Conservation (phyloP, 345 rosid species). For the Eucalyptus victrix region DNA sequence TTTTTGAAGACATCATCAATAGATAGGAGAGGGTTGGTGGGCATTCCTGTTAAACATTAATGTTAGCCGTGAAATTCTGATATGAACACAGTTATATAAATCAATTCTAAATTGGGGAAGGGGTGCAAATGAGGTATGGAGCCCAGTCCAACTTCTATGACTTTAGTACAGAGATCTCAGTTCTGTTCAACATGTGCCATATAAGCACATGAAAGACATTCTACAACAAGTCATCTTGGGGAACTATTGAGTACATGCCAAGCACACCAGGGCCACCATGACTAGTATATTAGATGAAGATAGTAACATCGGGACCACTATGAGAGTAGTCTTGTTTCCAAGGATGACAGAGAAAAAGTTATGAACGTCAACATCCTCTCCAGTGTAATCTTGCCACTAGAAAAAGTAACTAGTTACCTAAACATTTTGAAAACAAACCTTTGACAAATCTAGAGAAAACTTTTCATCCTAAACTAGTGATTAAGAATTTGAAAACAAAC, state of each 20-base stretch:
- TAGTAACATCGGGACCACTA: constrained; percentile 90
- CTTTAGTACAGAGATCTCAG: neutral
- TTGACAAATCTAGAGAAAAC: neutral
- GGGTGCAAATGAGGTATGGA: neutral
- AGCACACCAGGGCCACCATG: constrained; percentile 95
- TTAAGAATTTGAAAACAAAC: constrained; percentile 5
- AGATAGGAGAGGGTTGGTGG: constrained; percentile 70
- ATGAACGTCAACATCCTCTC: constrained; percentile 55
- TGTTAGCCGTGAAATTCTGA: neutral
- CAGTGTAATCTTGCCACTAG: constrained; percentile 63
- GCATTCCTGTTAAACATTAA: constrained; percentile 60
- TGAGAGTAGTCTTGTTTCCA: constrained; percentile 57
- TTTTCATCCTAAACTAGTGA: neutral
- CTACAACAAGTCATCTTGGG: neutral
- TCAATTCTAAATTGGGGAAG: neutral
- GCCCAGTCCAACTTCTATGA: neutral
- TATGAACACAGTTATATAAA: too few species aligned
- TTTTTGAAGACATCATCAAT: constrained; percentile 66
- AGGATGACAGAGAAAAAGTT: constrained; percentile 75
- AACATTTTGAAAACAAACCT: neutral
- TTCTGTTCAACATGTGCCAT: neutral
- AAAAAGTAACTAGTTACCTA: neutral
- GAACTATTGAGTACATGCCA: constrained; percentile 36
- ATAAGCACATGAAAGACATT: too few species aligned
- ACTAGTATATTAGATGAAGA: constrained; percentile 65